Conservation (phyloP, 1,139 yeast species). For the Saccharomyces hybrid region DNA sequence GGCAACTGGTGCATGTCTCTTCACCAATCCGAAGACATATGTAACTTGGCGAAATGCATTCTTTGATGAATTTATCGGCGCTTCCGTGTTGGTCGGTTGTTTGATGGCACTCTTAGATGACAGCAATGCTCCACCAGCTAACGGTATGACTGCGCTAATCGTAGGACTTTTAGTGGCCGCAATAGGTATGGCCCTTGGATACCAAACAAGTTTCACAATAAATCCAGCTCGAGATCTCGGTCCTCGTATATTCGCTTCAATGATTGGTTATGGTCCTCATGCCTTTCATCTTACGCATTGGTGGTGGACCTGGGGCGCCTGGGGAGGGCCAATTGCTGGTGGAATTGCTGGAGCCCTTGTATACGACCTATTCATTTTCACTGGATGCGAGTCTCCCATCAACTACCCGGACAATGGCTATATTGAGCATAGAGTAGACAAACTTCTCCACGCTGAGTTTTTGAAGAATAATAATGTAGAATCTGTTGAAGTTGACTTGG, state of each 20-base stretch:
- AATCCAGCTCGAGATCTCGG: conserved; percentile 42
- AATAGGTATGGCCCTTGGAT: conserved; percentile 39
- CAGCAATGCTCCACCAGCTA: conserved; percentile 16
- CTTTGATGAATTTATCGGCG: conserved; percentile 15
- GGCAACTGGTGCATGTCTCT: conserved; percentile 14
- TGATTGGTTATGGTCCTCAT: conserved; percentile 38
- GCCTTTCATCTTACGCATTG: conserved; percentile 21
- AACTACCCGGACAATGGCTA: conserved; percentile 30
- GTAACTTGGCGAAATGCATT: conserved; percentile 18
- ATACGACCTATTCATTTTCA: conserved; percentile 37
- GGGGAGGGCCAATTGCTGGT: conserved; percentile 38
- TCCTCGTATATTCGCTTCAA: conserved; percentile 37
- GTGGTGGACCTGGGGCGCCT: conserved; percentile 33
- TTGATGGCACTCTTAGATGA: conserved; percentile 16
- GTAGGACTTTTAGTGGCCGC: conserved; percentile 33
- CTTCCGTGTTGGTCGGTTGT: conserved; percentile 14
- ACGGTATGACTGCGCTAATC: conserved; percentile 16
- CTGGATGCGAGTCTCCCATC: conserved; percentile 37
- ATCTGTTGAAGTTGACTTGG: neutral
- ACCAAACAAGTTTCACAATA: conserved; percentile 41
- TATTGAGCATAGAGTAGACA: conserved; percentile 12
- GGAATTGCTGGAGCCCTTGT: conserved; percentile 36
- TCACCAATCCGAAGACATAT: conserved; percentile 13
- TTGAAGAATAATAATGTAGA: neutral
- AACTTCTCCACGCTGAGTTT: conserved; percentile 8